Evolutionary conservation across 352 stramenopile genomes (phyloP).

Genomic region (Globisporangium alternatum): DNA sequence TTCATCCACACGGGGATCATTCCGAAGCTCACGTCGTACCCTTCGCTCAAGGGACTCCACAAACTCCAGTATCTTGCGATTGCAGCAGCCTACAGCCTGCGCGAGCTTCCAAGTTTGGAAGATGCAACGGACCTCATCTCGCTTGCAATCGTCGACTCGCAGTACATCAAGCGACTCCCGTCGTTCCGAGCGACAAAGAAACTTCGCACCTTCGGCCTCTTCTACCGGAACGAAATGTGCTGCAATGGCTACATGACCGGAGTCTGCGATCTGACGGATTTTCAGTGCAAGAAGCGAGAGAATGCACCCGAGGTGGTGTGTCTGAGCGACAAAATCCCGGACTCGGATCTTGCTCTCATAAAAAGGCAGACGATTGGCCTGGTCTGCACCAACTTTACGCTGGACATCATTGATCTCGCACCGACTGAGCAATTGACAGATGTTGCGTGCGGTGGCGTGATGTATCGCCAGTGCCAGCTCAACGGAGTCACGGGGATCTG

Average conservation of each 20-base stretch:
- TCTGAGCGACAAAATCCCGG: background rate
- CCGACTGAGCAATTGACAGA: background rate
- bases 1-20: constrained; percentile 37
- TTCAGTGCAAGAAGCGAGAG: background rate
- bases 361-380: background rate
- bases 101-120: constrained; percentile 28
- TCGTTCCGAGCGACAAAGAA: constrained; percentile 16
- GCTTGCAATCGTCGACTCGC: constrained; percentile 27
- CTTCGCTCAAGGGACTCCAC: constrained; percentile 28
- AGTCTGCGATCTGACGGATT: background rate
- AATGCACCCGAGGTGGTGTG: background rate
- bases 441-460: background rate
- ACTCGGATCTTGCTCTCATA: background rate
- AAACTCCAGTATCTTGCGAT: constrained; percentile 34
- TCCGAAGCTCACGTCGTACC: constrained; percentile 26
- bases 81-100: constrained; percentile 19
- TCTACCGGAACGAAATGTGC: constrained; percentile 16
- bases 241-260: constrained; percentile 20
- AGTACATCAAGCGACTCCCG: constrained; percentile 23
- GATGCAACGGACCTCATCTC: constrained; percentile 23
- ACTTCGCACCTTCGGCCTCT: constrained; percentile 9
- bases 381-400: background rate
- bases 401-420: background rate
- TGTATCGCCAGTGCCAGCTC: background rate
- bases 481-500: constrained; percentile 7